These are phyloP conservation scores for Oryza meyeriana DNA, from an alignment of 176 grass and related monocot genomes.

Conservation along the genomic window DNA sequence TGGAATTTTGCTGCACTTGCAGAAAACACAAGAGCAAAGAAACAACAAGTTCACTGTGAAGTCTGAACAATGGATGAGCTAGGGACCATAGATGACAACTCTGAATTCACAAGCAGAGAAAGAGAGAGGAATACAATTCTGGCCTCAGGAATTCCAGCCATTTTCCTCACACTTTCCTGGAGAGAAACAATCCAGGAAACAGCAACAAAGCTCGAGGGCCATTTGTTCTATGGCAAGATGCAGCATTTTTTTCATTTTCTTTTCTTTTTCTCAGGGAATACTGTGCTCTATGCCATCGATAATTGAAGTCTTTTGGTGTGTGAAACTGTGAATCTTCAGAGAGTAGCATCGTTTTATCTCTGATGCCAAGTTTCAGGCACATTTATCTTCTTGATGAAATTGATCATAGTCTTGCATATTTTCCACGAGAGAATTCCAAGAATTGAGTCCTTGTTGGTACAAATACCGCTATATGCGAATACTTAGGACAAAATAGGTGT, in stretches of 20 bases:
- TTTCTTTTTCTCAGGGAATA: not conserved
- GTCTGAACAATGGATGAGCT: not conserved
- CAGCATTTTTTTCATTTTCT: not conserved
- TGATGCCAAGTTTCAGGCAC: not conserved
- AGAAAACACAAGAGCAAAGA: slow-evolving; percentile 8
- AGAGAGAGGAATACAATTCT: slow-evolving; percentile 10
- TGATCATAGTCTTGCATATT: not conserved
- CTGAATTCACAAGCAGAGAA: slow-evolving; percentile 2
- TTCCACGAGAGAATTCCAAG: not conserved
- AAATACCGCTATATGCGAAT: not conserved
- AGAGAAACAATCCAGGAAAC: not conserved
- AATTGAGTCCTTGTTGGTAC: not conserved
- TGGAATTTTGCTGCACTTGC: not conserved
- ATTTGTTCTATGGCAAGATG: not conserved
- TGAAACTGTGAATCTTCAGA: not conserved
- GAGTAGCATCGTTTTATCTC: not conserved
- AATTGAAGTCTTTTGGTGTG: not conserved
- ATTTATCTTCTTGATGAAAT: not conserved
- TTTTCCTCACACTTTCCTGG: slow-evolving; percentile 42
- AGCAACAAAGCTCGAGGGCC: not conserved
- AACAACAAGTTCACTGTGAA: slow-evolving; percentile 1
- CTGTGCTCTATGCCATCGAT: not conserved
- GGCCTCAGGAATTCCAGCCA: not conserved
- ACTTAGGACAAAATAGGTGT: not conserved
- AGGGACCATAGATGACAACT: slow-evolving; percentile 8